These are phyloP conservation scores for Heliamphora exappendiculata DNA, from an alignment of 148 eudicot species.

Conservation along the genomic window DNA sequence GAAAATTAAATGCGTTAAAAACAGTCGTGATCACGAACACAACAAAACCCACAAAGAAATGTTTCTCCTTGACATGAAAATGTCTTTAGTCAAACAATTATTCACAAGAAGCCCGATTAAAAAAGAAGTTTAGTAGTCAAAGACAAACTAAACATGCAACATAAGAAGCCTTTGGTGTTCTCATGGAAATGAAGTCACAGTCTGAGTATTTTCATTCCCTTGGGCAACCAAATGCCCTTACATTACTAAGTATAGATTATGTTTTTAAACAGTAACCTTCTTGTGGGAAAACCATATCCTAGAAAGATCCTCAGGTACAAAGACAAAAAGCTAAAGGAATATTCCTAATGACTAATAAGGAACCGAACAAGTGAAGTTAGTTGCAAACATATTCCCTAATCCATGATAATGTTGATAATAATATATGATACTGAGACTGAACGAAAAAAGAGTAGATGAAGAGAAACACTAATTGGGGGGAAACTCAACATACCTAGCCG, in stretches of 20 bases:
- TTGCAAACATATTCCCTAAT: background rate
- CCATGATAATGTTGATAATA: background rate
- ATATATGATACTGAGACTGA: background rate
- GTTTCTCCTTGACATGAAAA: background rate
- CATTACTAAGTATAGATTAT: background rate
- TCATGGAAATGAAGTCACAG: background rate
- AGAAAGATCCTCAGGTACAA: background rate
- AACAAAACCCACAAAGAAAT: background rate
- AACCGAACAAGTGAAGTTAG: background rate
- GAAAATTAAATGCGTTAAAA: background rate
- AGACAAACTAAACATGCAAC: background rate
- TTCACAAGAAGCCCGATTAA: background rate
- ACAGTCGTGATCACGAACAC: background rate
- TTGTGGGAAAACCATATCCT: background rate
- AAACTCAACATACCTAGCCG: constrained; percentile 41
- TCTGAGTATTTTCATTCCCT: background rate
- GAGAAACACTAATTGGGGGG: background rate
- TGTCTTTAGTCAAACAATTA: background rate
- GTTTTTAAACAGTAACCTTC: background rate
- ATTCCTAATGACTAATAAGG: background rate
- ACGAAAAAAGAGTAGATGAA: background rate
- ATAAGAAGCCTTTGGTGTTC: background rate
- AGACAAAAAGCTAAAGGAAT: too few relatives aligned
- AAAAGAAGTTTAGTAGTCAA: background rate
- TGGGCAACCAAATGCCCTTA: background rate